These are phyloP conservation scores for Gillenia trifoliata DNA, from an alignment of 306 rosid genomes.

Conservation along the genomic window DNA sequence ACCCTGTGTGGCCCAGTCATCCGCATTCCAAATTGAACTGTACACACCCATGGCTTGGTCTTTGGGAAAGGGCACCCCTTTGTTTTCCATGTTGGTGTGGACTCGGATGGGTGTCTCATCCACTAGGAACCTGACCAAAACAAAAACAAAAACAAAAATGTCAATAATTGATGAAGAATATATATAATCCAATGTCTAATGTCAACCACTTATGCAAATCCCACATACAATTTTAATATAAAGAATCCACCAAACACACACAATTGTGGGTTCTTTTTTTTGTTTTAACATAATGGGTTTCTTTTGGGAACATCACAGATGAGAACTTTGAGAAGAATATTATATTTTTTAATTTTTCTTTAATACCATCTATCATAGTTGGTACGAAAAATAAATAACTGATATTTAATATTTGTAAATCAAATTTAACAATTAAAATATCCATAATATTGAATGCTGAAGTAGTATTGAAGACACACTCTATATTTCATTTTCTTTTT, in stretches of 20 bases:
- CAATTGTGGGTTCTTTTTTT: not conserved
- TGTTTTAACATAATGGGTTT: not conserved
- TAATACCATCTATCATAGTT: no score
- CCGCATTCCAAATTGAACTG: slow-evolving; percentile 96
- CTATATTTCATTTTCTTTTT: not conserved
- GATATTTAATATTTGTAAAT: no score
- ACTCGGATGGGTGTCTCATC: slow-evolving; percentile 86
- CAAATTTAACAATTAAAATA: no score
- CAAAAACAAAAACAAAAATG: not conserved
- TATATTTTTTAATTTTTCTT: no score
- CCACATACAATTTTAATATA: not conserved
- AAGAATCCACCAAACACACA: not conserved
- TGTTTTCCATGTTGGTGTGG: slow-evolving; percentile 74
- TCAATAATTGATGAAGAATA: not conserved
- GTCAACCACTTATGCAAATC: not conserved
- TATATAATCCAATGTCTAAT: not conserved
- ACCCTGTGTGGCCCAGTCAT: slow-evolving; percentile 99
- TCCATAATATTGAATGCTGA: no score
- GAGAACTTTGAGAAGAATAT: not conserved
- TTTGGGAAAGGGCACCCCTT: slow-evolving; percentile 68
- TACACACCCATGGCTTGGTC: slow-evolving; percentile 95
- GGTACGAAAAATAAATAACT: no score
- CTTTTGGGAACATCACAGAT: not conserved
- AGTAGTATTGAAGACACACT: no score
- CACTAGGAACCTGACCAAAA: slow-evolving; percentile 50